Conservation (phyloP, 768 basidiomycete genomes). For the Leccinum imitatum region DNA sequence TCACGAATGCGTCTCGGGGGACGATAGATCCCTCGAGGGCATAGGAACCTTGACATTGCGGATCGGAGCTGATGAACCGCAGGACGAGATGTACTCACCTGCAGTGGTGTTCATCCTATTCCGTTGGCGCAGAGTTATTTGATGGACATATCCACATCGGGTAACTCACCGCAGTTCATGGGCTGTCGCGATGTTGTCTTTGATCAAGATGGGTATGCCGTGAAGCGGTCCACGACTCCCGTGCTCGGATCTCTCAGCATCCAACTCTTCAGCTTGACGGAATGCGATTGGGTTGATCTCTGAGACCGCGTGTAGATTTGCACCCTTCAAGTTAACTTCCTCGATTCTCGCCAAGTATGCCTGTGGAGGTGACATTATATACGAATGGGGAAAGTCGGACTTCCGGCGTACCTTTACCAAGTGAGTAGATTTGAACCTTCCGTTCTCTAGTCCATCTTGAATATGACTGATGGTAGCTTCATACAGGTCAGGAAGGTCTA, state of each 20-base stretch:
- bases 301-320: constrained; percentile 55
- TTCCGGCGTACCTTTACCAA: constrained; percentile 50
- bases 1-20: constrained; percentile 36
- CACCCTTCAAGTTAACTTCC: constrained; percentile 64
- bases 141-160: neutral
- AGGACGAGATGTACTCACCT: constrained; percentile 38
- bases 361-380: constrained; percentile 30
- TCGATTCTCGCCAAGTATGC: constrained; percentile 67
- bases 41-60: constrained; percentile 31
- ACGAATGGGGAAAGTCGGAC: too few relatives aligned
- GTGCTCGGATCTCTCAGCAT: constrained; percentile 48
- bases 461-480: constrained; percentile 58
- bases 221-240: constrained; percentile 50
- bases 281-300: constrained; percentile 58
- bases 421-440: constrained; percentile 57
- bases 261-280: constrained; percentile 48
- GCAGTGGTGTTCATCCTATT: constrained; percentile 49
- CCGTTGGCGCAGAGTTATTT: neutral
- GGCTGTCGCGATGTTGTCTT: constrained; percentile 43
- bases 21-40: constrained; percentile 40
- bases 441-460: constrained; percentile 49
- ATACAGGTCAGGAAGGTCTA: constrained; percentile 50
- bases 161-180: constrained; percentile 25
- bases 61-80: constrained; percentile 1
- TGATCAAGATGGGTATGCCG: constrained; percentile 59